Evolutionary conservation across 306 rosid species (phyloP).

Genomic region (Fragaria nilgerrensis): DNA sequence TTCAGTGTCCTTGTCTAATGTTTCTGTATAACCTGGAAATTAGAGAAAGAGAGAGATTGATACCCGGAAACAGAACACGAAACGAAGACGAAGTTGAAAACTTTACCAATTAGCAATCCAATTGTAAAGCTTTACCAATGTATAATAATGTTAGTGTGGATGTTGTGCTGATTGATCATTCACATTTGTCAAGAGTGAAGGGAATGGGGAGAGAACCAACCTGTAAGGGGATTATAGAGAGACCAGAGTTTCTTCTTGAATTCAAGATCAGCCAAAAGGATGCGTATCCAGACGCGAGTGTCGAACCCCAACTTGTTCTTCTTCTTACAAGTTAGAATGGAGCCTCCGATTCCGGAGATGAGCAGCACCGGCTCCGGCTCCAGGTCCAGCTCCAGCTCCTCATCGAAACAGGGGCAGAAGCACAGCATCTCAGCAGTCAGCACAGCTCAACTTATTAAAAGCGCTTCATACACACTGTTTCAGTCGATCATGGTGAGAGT

Average conservation of each 20-base stretch:
- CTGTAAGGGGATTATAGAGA: conserved; percentile 77
- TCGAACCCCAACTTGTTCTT: conserved; percentile 60
- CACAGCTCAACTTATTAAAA: background rate
- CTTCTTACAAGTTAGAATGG: conserved; percentile 67
- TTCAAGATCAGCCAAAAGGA: conserved; percentile 71
- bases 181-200: background rate
- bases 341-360: conserved; percentile 85
- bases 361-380: conserved; percentile 75
- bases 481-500: too few relatives aligned
- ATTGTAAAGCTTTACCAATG: background rate
- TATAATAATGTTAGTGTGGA: background rate
- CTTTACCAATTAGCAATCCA: background rate
- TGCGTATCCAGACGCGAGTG: conserved; percentile 81
- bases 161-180: background rate
- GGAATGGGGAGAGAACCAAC: conserved; percentile 22
- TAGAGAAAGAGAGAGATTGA: background rate
- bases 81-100: background rate
- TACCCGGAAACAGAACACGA: background rate
- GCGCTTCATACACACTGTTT: too few relatives aligned
- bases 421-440: conserved; percentile 15
- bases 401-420: conserved; percentile 51
- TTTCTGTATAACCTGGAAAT: conserved; percentile 69
- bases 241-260: conserved; percentile 75
- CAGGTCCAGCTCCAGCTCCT: conserved; percentile 32
- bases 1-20: conserved; percentile 50